Evolutionary conservation across 805 yeast genomes (phyloP).

Genomic region (Starmerella vaccinii): DNA sequence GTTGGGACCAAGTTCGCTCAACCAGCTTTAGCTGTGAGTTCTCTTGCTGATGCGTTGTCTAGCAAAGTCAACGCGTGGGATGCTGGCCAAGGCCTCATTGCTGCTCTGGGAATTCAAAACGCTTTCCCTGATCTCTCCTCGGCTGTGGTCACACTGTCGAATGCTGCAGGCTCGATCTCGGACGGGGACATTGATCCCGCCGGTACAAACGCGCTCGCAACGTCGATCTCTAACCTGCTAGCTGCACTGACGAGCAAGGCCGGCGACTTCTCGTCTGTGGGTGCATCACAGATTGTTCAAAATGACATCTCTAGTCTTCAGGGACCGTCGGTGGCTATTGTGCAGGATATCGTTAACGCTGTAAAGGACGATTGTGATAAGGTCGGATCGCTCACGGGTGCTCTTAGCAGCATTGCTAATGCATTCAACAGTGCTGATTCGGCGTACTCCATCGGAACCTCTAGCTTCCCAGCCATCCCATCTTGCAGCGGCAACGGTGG

Average conservation of each 20-base stretch:
- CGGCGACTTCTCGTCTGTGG: slow-evolving; percentile 22
- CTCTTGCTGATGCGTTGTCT: slow-evolving; percentile 10
- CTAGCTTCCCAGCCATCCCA: slow-evolving; percentile 11
- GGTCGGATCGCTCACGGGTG: slow-evolving; percentile 12
- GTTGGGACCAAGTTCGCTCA: neutral
- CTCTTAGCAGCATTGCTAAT: slow-evolving; percentile 13
- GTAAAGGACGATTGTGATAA: slow-evolving; percentile 14
- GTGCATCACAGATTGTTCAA: slow-evolving; percentile 22
- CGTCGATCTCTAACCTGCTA: slow-evolving; percentile 20
- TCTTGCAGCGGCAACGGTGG: neutral
- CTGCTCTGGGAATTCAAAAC: slow-evolving; percentile 27
- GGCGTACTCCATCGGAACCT: slow-evolving; percentile 14
- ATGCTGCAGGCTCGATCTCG: slow-evolving; percentile 8
- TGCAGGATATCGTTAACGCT: slow-evolving; percentile 16
- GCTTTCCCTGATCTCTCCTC: slow-evolving; percentile 17
- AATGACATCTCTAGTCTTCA: slow-evolving; percentile 22
- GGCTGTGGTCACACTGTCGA: slow-evolving; percentile 15
- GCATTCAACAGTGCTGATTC: slow-evolving; percentile 14
- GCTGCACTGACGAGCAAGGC: slow-evolving; percentile 23
- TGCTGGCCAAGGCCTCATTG: slow-evolving; percentile 12
- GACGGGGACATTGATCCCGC: slow-evolving; percentile 10
- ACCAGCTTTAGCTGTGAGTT: slow-evolving; percentile 6
- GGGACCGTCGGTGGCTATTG: slow-evolving; percentile 21
- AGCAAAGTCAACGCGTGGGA: slow-evolving; percentile 16
- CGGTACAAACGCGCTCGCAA: slow-evolving; percentile 9